Evolutionary conservation across 2,329 filamentous ascomycete species (phyloP), one percentile per base, ranked within the genome.

Genomic region (Penicillium crustosum): DNA sequence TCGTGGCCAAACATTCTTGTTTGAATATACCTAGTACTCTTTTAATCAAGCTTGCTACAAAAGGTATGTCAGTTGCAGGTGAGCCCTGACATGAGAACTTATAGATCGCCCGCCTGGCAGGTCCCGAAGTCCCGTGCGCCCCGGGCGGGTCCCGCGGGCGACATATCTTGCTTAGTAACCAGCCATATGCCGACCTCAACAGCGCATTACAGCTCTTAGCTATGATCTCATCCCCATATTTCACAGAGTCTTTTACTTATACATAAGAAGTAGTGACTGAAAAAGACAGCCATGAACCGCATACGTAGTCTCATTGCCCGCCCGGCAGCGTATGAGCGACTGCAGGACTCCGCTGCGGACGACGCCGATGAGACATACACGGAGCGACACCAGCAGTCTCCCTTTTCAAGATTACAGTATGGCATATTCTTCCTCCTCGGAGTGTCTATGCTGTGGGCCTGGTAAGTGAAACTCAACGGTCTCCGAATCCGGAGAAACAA

Each of bases 381-480:
- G 21, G 49, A 57, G 43, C 31, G 19, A 38, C 57, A 49, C 19
- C 51, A 63, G 8, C 59, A 52, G 35, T 36, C 64, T 38, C 66
- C 62, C 2, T 96, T 96, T 78, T 96, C 91, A 61, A 92, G 89
- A 86, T 70, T 90, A 36, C 90, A 95, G 73, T 99, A 97, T 76
- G 79, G 77, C 66, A 88, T 96, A 70, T 97, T 97, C 75, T 80
- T 89, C 55, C 78, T 96, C 50, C 80, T 97, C 27, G 94, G 94
- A 50, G 82, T 96, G 56, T 90, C 93, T 52, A 97, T 97, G 94
- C 82, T 97, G 44, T 97, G 93, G 93, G 92, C 93, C 55, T 97
- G 93, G 93, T 95, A 84, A 66, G 84, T 68, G 10, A 44, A 47
- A 38, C 25, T 29, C 19, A 19, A 21, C 25, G 6, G 12, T 42